Evolutionary conservation across 768 basidiomycete species (phyloP).

Genomic region (Termitomyces sp.): DNA sequence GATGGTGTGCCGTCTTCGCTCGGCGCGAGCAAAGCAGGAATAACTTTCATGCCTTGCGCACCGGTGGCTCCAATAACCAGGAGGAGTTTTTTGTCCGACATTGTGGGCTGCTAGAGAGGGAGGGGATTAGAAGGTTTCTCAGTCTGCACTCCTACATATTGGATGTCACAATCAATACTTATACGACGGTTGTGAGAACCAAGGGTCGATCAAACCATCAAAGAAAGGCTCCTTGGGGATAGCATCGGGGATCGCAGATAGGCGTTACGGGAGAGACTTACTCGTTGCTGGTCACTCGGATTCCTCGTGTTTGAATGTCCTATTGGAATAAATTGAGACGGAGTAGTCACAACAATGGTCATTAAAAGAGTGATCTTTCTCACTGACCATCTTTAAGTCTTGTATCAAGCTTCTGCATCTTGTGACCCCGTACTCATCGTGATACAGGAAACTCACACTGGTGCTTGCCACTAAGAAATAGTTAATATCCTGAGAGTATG

Average conservation of each 20-base stretch:
- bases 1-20: conserved; percentile 31
- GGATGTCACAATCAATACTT: neutral
- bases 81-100: conserved; percentile 27
- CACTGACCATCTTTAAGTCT: neutral
- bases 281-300: conserved; percentile 3
- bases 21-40: conserved; percentile 30
- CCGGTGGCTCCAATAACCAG: conserved; percentile 43
- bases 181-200: neutral
- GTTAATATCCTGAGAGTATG: neutral
- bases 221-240: neutral
- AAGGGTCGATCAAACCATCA: neutral
- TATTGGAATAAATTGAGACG: neutral
- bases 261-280: neutral
- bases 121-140: neutral
- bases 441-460: neutral
- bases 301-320: neutral
- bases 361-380: neutral
- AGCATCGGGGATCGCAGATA: neutral
- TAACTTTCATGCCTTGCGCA: conserved; percentile 36
- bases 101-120: neutral
- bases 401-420: neutral
- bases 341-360: neutral
- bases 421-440: neutral
- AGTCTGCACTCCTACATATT: conserved; percentile 4
- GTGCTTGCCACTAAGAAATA: neutral